Evolutionary conservation across 192 early-diverging fungal genomes (phyloP).

Genomic region (Backusella psychrophila): DNA sequence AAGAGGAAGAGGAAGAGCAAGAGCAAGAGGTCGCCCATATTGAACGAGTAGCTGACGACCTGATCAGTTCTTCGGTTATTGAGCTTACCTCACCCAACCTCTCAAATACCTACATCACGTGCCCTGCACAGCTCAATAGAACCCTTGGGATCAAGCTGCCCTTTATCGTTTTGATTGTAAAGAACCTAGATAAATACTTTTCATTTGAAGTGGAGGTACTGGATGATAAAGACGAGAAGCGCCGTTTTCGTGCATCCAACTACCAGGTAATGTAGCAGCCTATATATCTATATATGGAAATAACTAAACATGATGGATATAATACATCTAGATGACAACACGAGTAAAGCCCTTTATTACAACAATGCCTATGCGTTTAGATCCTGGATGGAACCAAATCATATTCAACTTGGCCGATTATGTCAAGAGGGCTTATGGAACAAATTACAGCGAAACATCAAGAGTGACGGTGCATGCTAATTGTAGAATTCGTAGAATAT

Average conservation of each 20-base stretch:
- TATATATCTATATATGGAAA: not conserved
- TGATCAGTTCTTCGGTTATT: slow-evolving; percentile 77
- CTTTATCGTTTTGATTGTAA: slow-evolving; percentile 82
- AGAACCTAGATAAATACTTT: slow-evolving; percentile 87
- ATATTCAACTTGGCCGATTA: slow-evolving; percentile 87
- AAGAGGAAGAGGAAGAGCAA: slow-evolving; percentile 6
- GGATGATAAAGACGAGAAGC: slow-evolving; percentile 79
- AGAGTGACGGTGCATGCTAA: slow-evolving; percentile 92
- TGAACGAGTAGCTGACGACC: slow-evolving; percentile 75
- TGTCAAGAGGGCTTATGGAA: slow-evolving; percentile 85
- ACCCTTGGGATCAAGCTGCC: slow-evolving; percentile 92
- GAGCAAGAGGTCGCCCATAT: slow-evolving; percentile 64
- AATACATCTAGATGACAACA: slow-evolving; percentile 61
- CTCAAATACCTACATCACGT: slow-evolving; percentile 85
- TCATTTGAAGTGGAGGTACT: slow-evolving; percentile 89
- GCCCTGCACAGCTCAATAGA: slow-evolving; percentile 67
- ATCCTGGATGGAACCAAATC: slow-evolving; percentile 96
- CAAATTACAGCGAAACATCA: slow-evolving; percentile 82
- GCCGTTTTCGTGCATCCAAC: slow-evolving; percentile 86
- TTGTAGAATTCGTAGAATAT: slow-evolving; percentile 82
- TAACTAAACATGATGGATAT: not conserved
- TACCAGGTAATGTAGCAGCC: slow-evolving; percentile 65
- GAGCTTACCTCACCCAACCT: slow-evolving; percentile 81
- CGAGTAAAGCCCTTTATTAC: slow-evolving; percentile 85
- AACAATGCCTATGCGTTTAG: slow-evolving; percentile 90